A percentile compares a stretch with the other conserved stretches of the same genome.
These are phyloP conservation scores for Cadophora sp. DNA, from an alignment of 2,329 filamentous ascomycete genomes.

Conservation along the genomic window DNA sequence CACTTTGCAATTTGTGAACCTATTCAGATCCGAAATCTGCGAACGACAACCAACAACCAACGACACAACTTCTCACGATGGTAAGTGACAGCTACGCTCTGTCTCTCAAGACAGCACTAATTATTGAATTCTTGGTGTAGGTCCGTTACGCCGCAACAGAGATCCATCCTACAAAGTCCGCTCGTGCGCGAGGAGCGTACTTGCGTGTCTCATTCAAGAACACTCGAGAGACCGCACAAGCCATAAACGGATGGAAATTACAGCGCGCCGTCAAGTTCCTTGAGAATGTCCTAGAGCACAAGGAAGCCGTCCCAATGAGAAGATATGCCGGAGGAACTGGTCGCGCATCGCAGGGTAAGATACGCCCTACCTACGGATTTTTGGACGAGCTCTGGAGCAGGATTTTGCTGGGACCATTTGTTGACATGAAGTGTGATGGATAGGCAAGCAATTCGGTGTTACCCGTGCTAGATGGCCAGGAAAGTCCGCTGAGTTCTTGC, in stretches of 20 bases:
- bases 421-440: slow-evolving; percentile 38
- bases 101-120: no score
- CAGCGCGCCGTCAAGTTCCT: slow-evolving; percentile 95
- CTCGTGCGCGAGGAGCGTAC: slow-evolving; percentile 97
- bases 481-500: slow-evolving; percentile 98
- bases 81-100: no score
- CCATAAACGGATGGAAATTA: slow-evolving; percentile 77
- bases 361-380: neutral
- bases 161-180: slow-evolving; percentile 89
- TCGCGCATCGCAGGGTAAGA: slow-evolving; percentile 95
- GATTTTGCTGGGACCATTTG: slow-evolving; percentile 11
- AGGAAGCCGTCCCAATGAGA: slow-evolving; percentile 98
- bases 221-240: slow-evolving; percentile 99
- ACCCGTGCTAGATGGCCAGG: slow-evolving; percentile 97
- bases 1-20: no score
- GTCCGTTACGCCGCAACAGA: slow-evolving; percentile 96
- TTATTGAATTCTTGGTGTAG: slow-evolving; percentile 52
- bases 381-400: neutral
- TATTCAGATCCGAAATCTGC: no score
- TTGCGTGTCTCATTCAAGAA: slow-evolving; percentile 99
- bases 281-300: slow-evolving; percentile 96
- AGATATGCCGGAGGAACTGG: slow-evolving; percentile 96
- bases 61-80: no score
- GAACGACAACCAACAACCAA: no score
- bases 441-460: slow-evolving; percentile 99